Conservation (phyloP, 2,329 filamentous ascomycete genomes). For the Monosporascus sp. region DNA sequence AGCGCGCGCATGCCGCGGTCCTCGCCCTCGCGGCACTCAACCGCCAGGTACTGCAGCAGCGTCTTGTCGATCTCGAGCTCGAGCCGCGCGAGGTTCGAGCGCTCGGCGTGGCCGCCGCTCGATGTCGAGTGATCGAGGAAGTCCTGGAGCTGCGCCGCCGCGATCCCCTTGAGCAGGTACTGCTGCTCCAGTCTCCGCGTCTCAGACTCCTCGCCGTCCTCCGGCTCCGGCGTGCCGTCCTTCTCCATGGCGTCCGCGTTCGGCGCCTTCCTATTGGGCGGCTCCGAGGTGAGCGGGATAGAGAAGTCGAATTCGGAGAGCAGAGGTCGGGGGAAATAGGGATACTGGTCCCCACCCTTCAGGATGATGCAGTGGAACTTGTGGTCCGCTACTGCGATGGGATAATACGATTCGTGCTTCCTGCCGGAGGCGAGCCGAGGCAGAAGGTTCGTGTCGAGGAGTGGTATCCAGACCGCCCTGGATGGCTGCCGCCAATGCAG, state of each 20-base stretch:
- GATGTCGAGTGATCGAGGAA: slow-evolving; percentile 56
- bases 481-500: slow-evolving; percentile 85
- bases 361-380: slow-evolving; percentile 99
- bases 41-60: slow-evolving; percentile 78
- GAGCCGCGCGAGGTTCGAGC: slow-evolving; percentile 60
- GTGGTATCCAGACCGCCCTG: slow-evolving; percentile 84
- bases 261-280: slow-evolving; percentile 32
- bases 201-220: slow-evolving; percentile 38
- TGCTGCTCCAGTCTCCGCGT: slow-evolving; percentile 68
- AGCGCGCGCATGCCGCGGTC: slow-evolving; percentile 91
- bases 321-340: slow-evolving; percentile 85
- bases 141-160: slow-evolving; percentile 71
- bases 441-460: slow-evolving; percentile 83
- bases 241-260: slow-evolving; percentile 30
- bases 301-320: slow-evolving; percentile 92
- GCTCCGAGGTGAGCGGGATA: slow-evolving; percentile 64
- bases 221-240: slow-evolving; percentile 23
- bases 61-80: slow-evolving; percentile 88
- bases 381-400: slow-evolving; percentile 83
- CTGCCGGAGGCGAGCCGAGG: slow-evolving; percentile 76
- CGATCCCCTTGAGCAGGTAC: slow-evolving; percentile 69
- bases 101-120: slow-evolving; percentile 58
- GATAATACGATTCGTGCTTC: slow-evolving; percentile 90
- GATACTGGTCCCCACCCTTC: slow-evolving; percentile 88
- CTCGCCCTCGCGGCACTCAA: slow-evolving; percentile 88